A percentile compares a stretch with the other conserved stretches of the same genome.
Evolutionary conservation across 2,329 filamentous ascomycete genomes (phyloP).

Genomic region (Pseudogymnoascus destructans): DNA sequence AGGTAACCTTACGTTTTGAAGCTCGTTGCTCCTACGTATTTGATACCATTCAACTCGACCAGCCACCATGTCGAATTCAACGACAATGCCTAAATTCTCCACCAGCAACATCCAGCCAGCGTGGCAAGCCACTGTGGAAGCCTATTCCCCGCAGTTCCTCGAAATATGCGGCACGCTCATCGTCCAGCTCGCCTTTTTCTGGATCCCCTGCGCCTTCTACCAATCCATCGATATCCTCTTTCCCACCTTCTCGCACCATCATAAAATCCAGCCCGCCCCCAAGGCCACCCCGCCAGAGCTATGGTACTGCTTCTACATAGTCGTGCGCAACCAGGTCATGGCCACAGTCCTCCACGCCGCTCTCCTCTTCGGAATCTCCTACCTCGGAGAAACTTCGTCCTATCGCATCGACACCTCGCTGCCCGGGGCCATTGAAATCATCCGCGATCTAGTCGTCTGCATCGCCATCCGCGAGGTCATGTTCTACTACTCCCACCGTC

Average conservation of each 20-base stretch:
- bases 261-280: slow-evolving; percentile 41
- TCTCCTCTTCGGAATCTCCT: not conserved
- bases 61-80: slow-evolving; percentile 7
- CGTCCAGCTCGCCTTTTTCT: slow-evolving; percentile 34
- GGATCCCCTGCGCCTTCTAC: slow-evolving; percentile 33
- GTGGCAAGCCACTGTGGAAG: slow-evolving; percentile 10
- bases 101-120: not conserved
- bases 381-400: not conserved
- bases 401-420: slow-evolving; percentile 25
- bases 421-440: slow-evolving; percentile 26
- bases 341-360: slow-evolving; percentile 26
- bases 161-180: slow-evolving; percentile 31
- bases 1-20: not conserved
- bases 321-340: slow-evolving; percentile 36
- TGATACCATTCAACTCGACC: not conserved
- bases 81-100: not conserved
- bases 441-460: slow-evolving; percentile 33
- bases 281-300: slow-evolving; percentile 35
- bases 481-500: slow-evolving; percentile 44
- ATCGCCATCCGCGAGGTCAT: slow-evolving; percentile 34
- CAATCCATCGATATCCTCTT: slow-evolving; percentile 31
- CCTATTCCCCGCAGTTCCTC: slow-evolving; percentile 25
- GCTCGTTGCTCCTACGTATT: not conserved
- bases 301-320: slow-evolving; percentile 31
- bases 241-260: slow-evolving; percentile 36